phyloP scores from a whole-genome alignment of 805 yeast genomes.

The Yamadazyma endophytica region DNA sequence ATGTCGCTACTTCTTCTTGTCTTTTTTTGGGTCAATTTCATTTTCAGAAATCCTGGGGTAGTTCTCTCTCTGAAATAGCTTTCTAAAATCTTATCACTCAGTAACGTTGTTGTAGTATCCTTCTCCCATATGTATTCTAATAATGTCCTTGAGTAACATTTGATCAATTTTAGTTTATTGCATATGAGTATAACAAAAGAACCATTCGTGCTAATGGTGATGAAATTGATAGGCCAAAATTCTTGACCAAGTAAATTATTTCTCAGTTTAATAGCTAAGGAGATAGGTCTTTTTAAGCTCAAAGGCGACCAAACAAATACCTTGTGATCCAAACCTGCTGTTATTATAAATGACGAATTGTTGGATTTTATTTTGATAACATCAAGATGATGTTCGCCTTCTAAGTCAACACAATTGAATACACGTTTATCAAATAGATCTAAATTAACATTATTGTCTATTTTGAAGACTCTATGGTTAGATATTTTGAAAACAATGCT shows the following conservation, averaged over 20 bases:
- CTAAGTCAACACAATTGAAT: constrained; percentile 29
- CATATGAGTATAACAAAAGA: constrained; percentile 53
- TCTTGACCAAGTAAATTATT: constrained; percentile 17
- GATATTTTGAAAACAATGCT: constrained; percentile 16
- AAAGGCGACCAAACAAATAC: constrained; percentile 73
- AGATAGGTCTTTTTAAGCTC: constrained; percentile 17
- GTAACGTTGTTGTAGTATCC: constrained; percentile 11
- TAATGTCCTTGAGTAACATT: constrained; percentile 56
- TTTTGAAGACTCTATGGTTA: constrained; percentile 9
- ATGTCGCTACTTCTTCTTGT: constrained; percentile 31
- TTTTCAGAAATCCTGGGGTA: constrained; percentile 39
- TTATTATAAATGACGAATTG: constrained; percentile 58
- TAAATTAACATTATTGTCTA: constrained; percentile 8
- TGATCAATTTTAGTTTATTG: constrained; percentile 44
- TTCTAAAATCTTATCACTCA: constrained; percentile 42
- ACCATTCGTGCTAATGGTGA: constrained; percentile 57
- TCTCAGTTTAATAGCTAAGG: constrained; percentile 27
- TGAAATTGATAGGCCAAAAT: constrained; percentile 60
- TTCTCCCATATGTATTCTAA: constrained; percentile 56
- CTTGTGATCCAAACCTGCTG: constrained; percentile 71
- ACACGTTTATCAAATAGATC: constrained; percentile 15
- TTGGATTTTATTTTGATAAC: constrained; percentile 59
- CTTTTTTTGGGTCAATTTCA: constrained; percentile 20
- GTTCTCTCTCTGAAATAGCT: constrained; percentile 59
- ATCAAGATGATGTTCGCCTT: constrained; percentile 57